Base-by-base conservation (phyloP, 352 stramenopile species). In the Phytopythium cucurbitacearum region DNA sequence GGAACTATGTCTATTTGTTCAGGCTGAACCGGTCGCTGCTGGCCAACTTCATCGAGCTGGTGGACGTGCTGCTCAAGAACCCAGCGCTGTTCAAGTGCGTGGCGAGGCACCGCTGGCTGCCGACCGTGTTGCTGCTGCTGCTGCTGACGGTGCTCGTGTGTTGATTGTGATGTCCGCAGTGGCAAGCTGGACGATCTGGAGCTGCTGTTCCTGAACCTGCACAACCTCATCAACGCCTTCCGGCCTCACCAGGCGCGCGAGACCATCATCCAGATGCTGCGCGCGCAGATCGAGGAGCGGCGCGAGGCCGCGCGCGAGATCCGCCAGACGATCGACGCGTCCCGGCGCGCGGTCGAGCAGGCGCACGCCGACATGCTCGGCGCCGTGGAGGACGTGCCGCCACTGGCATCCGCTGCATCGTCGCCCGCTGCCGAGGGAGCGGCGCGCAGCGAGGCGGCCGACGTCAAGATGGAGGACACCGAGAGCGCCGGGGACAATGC, bases 181-280 rank as follows among this genome's bases (percentile, higher is more conserved):
- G 76, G 83, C 46, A 94, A 94, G 65, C 68, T 94, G 49, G 70
- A 89, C 63, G 85, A 94, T 50, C 60, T 94, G 15, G 85, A 94
- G 66, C 73, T 87, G 57, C 73, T 94, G 32, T 92, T 94, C 54
- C 68, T 94, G 51, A 94, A 94, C 65, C 86, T 94, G 81, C 85
- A 94, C 77, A 94, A 94, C 64, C 73, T 92, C 56, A 94, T 94
- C 63, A 94, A 94, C 66, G 65, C 80, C 36, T 94, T 92, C 67
- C 78, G 85, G 15, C 85, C 85, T 44, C 85, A 94, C 54, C 81
- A 94, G 53, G 79, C 81, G n/a, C 76, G 84, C 3, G 84, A 94
- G 63, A 90, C 70, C 11, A 84, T 92, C 52, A 82, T 94, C 42
- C 67, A 91, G 60, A 88, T 92, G 80, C 80, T 94, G 40, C 72